Percentiles rank a stretch among this genome's conserved stretches.
phyloP scores from a whole-genome alignment of 1,284 basidiomycete genomes.

The Cerioporus squamosus region DNA sequence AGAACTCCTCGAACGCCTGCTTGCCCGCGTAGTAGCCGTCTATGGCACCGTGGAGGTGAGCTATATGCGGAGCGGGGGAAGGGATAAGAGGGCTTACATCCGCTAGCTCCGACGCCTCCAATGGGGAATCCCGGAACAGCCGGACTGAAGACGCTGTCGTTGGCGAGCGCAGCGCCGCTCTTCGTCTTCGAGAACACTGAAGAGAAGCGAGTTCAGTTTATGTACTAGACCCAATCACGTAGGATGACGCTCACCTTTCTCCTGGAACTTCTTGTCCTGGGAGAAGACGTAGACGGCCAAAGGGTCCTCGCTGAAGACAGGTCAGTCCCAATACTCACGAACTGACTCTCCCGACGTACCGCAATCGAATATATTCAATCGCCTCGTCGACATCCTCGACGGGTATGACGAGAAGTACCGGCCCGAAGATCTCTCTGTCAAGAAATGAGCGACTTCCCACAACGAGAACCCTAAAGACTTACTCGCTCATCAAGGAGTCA shows the following conservation, averaged over 20 bases:
- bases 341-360: too few species aligned
- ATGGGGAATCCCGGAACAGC: constrained; percentile 72
- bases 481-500: constrained; percentile 82
- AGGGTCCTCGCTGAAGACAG: constrained; percentile 64
- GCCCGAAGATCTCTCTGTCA: constrained; percentile 41
- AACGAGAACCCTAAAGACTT: constrained; percentile 3
- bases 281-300: constrained; percentile 81
- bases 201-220: not conserved
- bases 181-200: constrained; percentile 68
- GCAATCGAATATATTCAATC: constrained; percentile 58
- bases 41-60: constrained; percentile 26
- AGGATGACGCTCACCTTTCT: constrained; percentile 48
- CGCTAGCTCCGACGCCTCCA: constrained; percentile 73
- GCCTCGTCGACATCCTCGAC: constrained; percentile 75
- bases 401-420: constrained; percentile 71
- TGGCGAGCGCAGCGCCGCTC: constrained; percentile 70
- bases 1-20: constrained; percentile 70
- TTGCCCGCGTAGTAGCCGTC: constrained; percentile 69
- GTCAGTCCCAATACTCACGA: not conserved
- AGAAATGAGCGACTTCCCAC: not conserved
- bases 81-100: constrained; percentile 52
- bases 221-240: not conserved
- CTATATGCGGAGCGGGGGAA: not conserved
- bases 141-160: constrained; percentile 63
- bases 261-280: constrained; percentile 59